Conservation (phyloP, 495 filamentous ascomycete species). For the Xylaria cubensis region DNA sequence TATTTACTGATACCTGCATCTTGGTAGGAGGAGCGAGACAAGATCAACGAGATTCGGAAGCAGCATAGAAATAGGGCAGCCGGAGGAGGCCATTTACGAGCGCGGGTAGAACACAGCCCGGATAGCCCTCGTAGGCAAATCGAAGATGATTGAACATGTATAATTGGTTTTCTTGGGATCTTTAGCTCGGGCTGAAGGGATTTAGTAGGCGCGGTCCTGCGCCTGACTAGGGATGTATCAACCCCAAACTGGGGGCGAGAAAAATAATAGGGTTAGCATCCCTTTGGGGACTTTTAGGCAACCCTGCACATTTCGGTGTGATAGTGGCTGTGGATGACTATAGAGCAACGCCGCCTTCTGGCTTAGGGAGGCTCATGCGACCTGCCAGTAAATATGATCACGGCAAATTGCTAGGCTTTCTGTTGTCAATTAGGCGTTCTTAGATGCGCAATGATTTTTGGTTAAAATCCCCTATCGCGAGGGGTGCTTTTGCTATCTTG, state of each 20-base stretch:
- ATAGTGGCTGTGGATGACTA: slow-evolving; percentile 8
- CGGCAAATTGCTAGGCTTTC: background rate
- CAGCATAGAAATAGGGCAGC: slow-evolving; percentile 1
- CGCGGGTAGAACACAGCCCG: slow-evolving; percentile 10
- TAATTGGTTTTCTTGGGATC: background rate
- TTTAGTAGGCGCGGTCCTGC: background rate
- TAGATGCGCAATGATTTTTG: background rate
- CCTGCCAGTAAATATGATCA: background rate
- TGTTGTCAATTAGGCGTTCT: slow-evolving; percentile 8
- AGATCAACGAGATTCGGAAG: slow-evolving; percentile 10
- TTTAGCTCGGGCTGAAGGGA: background rate
- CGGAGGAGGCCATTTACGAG: background rate
- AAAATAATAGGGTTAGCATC: background rate
- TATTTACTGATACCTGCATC: background rate
- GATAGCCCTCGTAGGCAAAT: background rate
- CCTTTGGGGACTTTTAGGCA: background rate
- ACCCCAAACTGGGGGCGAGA: background rate
- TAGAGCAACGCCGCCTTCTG: background rate
- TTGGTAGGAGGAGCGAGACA: slow-evolving; percentile 3
- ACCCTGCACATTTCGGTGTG: slow-evolving; percentile 19
- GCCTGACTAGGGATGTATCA: background rate
- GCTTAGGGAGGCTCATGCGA: background rate
- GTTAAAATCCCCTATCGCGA: background rate
- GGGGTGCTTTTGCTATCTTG: background rate
- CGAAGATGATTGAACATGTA: background rate